phyloP scores from a whole-genome alignment of 2,329 filamentous ascomycete species.

The Scedosporium minutisporum region DNA sequence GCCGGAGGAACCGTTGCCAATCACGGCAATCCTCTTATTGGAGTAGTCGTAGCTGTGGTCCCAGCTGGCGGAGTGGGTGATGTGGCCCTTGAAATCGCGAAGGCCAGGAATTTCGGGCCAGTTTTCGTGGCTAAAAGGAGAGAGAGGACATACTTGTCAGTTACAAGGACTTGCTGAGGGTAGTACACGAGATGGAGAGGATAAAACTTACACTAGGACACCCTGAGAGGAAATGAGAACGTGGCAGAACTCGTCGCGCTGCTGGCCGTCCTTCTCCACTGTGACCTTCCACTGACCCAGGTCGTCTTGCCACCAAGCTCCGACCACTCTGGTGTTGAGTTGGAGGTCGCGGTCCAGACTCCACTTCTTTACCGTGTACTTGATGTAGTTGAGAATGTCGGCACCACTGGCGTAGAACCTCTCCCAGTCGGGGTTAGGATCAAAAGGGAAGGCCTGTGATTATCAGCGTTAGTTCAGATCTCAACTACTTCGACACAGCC shows the following conservation, averaged over 20 bases:
- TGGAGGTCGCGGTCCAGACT: slow-evolving; percentile 26
- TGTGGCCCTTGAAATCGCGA: slow-evolving; percentile 39
- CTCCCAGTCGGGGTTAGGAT: slow-evolving; percentile 58
- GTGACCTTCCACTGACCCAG: slow-evolving; percentile 27
- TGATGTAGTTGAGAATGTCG: slow-evolving; percentile 58
- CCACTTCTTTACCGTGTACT: slow-evolving; percentile 30
- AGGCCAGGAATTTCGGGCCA: slow-evolving; percentile 52
- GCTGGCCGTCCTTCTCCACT: slow-evolving; percentile 24
- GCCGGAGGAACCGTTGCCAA: slow-evolving; percentile 53
- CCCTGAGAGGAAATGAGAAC: slow-evolving; percentile 56
- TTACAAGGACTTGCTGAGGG: neutral
- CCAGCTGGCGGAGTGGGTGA: slow-evolving; percentile 55
- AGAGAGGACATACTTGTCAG: too few species aligned
- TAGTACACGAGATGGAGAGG: neutral
- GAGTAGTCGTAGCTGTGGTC: slow-evolving; percentile 37
- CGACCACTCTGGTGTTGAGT: slow-evolving; percentile 21
- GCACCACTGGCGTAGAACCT: slow-evolving; percentile 56
- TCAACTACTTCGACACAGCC: neutral
- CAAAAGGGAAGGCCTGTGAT: slow-evolving; percentile 49
- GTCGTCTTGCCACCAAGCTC: slow-evolving; percentile 17
- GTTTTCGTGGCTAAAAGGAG: slow-evolving; percentile 43
- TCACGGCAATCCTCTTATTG: slow-evolving; percentile 45
- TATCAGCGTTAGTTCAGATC: neutral
- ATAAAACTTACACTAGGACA: slow-evolving; percentile 31
- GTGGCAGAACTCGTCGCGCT: slow-evolving; percentile 35